Evolutionary conservation across 2,329 filamentous ascomycete species (phyloP), one percentile per base, ranked within the genome.

Genomic region (Scytalidium sp.): DNA sequence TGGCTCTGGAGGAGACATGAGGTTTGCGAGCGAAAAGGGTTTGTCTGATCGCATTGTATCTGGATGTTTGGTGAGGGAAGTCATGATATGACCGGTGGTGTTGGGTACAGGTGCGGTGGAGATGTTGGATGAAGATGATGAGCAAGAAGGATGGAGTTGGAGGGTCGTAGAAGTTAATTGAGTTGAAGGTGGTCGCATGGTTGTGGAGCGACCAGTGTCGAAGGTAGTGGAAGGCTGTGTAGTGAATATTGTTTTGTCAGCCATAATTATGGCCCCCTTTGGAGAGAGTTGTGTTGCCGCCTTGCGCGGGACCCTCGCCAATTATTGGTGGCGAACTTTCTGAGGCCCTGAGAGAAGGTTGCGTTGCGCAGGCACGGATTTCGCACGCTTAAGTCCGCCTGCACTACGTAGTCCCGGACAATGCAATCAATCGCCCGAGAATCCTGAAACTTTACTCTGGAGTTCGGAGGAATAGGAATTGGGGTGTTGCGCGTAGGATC

Each of bases 1-100:
- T n/a, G 71, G 70, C 32, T 84, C 81, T 19, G 81, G 81, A 25
- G 82, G 82, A 19, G 82, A 85, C 75, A 85, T 83, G 50, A 85
- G 69, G 53, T 71, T 83, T 68, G 76, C 32, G 15, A 36, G 32
- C 7, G 32, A 36, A n/a, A 36, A 36, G 5, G 32, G 32, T n/a
- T 36, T 36, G 6, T 36, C 32, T 4, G 32, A 36, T 36, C 32
- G 32, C 32, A 36, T 36, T 8, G 32, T 36, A 36, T 36, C 32
- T 10, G 7, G 13, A 15, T 36, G 13, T n/a, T 36, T 10, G 7
- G 32, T 9, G 7, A 15, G 13, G 5, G 32, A 36, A 36, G 8
- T 36, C 32, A 36, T 36, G 32, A 36, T 36, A 36, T 36, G 5
- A n/a, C 8, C 32, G 13, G 32, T 5, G 7, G 7, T 36, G 32